phyloP scores from a whole-genome alignment of 305 asterid genomes.

The Plantago rigida region DNA sequence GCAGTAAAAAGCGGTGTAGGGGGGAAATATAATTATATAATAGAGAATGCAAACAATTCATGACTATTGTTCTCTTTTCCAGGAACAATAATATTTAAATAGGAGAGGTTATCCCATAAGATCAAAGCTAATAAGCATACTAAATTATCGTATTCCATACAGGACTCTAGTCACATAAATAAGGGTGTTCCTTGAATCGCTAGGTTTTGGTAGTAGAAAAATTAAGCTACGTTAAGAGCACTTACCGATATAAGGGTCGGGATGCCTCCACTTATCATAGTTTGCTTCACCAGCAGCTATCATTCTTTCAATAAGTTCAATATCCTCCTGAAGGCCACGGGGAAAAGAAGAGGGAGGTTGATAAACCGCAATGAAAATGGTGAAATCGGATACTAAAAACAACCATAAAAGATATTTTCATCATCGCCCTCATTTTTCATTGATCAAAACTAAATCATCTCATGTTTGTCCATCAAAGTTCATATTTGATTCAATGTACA shows the following conservation, averaged over 20 bases:
- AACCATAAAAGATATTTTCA: not conserved
- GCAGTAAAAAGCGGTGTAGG: too few relatives aligned
- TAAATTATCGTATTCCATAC: too few relatives aligned
- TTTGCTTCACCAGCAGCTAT: constrained; percentile 59
- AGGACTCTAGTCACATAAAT: too few relatives aligned
- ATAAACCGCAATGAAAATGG: constrained; percentile 4
- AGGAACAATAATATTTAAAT: too few relatives aligned
- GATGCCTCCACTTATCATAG: constrained; percentile 72
- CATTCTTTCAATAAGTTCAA: constrained; percentile 74
- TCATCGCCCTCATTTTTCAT: too few relatives aligned
- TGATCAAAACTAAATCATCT: not conserved
- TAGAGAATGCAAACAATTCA: too few relatives aligned
- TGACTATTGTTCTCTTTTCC: too few relatives aligned
- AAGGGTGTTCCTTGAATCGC: not conserved
- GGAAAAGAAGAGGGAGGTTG: constrained; percentile 2
- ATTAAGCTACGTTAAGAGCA: constrained; percentile 9
- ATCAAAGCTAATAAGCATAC: too few relatives aligned
- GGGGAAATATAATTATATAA: too few relatives aligned
- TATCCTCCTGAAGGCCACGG: constrained; percentile 50
- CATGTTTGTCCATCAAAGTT: not conserved
- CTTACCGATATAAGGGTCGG: constrained; percentile 91
- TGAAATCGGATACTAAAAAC: too few relatives aligned
- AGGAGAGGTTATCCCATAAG: too few relatives aligned
- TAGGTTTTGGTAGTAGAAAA: not conserved
- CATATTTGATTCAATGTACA: not conserved